These are phyloP conservation scores for Pythium aristosporum DNA, from an alignment of 352 stramenopile genomes.

Conservation along the genomic window DNA sequence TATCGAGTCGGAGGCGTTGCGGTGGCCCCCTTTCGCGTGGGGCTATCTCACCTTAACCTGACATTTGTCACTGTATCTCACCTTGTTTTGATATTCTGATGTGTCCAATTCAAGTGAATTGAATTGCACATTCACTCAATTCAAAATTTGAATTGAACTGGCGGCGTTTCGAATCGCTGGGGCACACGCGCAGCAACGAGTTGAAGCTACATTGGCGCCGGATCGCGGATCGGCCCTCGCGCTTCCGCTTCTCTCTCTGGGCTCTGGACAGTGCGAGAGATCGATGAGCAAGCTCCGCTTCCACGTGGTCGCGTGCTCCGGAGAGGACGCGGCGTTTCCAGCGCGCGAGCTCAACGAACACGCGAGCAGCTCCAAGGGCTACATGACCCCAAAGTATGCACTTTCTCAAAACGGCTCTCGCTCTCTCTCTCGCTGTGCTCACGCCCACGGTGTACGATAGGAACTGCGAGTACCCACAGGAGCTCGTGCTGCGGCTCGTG, in stretches of 20 bases:
- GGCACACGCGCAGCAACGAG: not conserved
- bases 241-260: not conserved
- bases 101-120: not conserved
- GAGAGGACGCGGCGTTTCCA: slow-evolving; percentile 85
- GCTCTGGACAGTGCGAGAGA: not conserved
- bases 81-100: slow-evolving; percentile 1
- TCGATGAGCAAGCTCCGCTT: slow-evolving; percentile 86
- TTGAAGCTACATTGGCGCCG: slow-evolving; percentile 8
- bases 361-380: slow-evolving; percentile 52
- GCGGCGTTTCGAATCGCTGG: slow-evolving; percentile 8
- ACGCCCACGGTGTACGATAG: slow-evolving; percentile 27
- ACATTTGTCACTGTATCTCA: not conserved
- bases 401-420: not conserved
- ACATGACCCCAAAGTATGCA: slow-evolving; percentile 74
- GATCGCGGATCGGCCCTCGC: not conserved
- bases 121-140: too few relatives aligned
- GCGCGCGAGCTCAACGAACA: slow-evolving; percentile 86
- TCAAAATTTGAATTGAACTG: slow-evolving; percentile 8
- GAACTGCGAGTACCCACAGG: slow-evolving; percentile 93
- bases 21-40: not conserved
- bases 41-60: not conserved
- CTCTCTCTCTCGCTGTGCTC: not conserved
- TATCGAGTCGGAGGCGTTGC: too few relatives aligned
- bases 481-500: slow-evolving; percentile 84
- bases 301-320: slow-evolving; percentile 79